Percentiles rank a stretch among this genome's conserved stretches.
phyloP scores from a whole-genome alignment of 106 monocot species.

The Hemerocallis citrina region DNA sequence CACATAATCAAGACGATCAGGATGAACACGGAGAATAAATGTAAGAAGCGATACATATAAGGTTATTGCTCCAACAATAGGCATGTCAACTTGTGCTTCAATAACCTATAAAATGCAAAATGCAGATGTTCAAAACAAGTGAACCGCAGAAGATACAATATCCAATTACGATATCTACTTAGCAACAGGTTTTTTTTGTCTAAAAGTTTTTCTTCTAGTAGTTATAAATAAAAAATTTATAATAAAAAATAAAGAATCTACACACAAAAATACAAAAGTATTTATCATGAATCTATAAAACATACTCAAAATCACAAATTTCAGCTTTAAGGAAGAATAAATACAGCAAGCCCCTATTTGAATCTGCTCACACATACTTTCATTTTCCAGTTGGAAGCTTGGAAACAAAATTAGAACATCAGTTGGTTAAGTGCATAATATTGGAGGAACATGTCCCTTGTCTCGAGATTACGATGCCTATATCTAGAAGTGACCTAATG shows the following conservation, averaged over 20 bases:
- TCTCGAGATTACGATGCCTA: too few species aligned
- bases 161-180: neutral
- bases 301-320: too few species aligned
- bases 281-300: neutral
- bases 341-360: too few species aligned
- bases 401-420: too few species aligned
- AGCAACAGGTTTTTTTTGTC: neutral
- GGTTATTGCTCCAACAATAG: constrained; percentile 69
- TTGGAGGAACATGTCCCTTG: too few species aligned
- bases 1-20: constrained; percentile 95
- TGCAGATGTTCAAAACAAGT: neutral
- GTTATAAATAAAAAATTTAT: neutral
- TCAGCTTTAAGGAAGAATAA: too few species aligned
- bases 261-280: too few species aligned
- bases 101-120: constrained; percentile 58
- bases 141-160: neutral
- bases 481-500: too few species aligned
- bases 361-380: too few species aligned
- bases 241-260: too few species aligned
- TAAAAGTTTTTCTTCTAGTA: neutral
- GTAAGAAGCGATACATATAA: constrained; percentile 95
- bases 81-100: constrained; percentile 96
- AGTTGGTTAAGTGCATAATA: too few species aligned
- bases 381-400: too few species aligned
- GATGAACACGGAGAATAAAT: constrained; percentile 95